Conservation (phyloP, 2,329 filamentous ascomycete species). For the Alternaria triticimaculans region DNA sequence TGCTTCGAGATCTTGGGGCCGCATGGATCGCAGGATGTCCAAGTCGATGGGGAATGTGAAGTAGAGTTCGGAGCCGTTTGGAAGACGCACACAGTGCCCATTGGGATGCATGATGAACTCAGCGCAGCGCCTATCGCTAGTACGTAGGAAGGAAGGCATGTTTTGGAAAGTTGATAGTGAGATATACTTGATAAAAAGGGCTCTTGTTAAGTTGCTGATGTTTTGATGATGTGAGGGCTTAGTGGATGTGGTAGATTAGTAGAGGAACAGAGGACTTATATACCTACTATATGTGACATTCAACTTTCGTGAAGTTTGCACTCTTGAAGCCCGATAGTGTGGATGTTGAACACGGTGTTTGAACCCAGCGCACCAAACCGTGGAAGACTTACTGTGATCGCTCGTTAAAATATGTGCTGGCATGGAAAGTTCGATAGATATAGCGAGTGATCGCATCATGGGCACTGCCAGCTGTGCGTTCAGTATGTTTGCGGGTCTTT, state of each 20-base stretch:
- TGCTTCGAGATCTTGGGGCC: neutral
- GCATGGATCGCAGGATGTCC: neutral
- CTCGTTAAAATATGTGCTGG: neutral
- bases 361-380: neutral
- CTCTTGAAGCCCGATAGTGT: neutral
- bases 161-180: neutral
- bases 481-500: fast-evolving
- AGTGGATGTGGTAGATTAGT: neutral
- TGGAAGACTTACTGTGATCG: neutral
- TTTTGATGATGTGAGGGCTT: neutral
- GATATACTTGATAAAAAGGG: neutral
- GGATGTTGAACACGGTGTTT: neutral
- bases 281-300: neutral
- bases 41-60: slow-evolving; percentile 4
- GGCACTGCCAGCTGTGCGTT: neutral
- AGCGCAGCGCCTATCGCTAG: neutral
- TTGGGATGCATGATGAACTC: neutral
- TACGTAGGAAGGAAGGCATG: neutral
- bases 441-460: neutral
- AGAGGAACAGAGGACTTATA: neutral
- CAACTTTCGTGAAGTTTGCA: neutral
- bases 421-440: neutral
- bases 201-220: neutral
- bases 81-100: neutral
- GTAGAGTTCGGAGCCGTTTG: neutral